Percentiles rank a stretch among this genome's conserved stretches.
These are phyloP conservation scores for Neurospora sublineolata DNA, from an alignment of 495 filamentous ascomycete genomes.

Conservation along the genomic window DNA sequence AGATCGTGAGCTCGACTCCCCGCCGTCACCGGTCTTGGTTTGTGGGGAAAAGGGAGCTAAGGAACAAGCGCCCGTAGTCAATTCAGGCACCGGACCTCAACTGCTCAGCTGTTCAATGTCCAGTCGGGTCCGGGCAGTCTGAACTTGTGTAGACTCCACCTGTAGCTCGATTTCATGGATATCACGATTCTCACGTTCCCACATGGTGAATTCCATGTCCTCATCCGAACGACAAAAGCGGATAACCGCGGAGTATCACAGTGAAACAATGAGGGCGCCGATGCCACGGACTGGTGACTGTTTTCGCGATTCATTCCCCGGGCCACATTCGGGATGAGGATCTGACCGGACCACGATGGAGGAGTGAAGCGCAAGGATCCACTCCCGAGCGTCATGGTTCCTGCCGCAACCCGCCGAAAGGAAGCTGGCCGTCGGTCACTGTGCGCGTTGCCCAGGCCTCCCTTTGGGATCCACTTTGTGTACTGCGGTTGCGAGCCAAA, in stretches of 20 bases:
- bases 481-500: too few species aligned
- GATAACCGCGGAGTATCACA: neutral
- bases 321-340: neutral
- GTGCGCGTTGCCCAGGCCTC: neutral
- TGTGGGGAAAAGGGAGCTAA: neutral
- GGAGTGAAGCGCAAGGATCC: neutral
- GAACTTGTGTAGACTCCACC: neutral
- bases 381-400: neutral
- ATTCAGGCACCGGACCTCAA: neutral
- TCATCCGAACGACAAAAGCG: neutral
- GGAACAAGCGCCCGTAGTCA: neutral
- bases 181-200: neutral
- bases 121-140: neutral
- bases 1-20: neutral
- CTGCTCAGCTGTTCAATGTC: neutral
- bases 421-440: neutral
- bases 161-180: neutral
- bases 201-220: neutral
- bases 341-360: neutral
- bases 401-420: neutral
- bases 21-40: neutral
- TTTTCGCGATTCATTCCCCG: neutral
- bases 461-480: neutral
- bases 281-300: neutral
- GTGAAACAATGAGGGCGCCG: neutral